Percentiles rank a stretch among this genome's conserved stretches.
Evolutionary conservation across 164 flowering plant species (phyloP).

Genomic region (Kingdonia uniflora): DNA sequence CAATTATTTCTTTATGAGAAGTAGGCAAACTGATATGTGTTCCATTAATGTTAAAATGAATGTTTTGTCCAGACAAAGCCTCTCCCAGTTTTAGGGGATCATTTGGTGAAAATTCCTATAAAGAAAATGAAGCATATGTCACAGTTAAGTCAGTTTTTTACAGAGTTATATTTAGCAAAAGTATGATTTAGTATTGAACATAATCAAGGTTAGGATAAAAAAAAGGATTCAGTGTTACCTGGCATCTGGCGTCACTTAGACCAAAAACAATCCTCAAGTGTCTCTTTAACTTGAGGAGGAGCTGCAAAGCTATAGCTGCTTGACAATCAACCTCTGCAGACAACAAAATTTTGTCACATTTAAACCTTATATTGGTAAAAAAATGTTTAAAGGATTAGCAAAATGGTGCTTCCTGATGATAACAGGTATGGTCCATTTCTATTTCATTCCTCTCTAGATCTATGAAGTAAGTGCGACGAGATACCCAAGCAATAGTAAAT

Average conservation of each 20-base stretch:
- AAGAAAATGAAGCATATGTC: not conserved
- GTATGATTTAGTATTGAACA: no score
- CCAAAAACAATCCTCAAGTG: conserved; percentile 70
- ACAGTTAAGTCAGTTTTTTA: no score
- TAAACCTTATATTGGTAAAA: no score
- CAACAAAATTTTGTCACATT: no score
- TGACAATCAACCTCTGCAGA: conserved; percentile 75
- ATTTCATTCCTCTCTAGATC: no score
- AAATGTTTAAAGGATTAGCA: no score
- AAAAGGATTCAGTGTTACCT: conserved; percentile 32
- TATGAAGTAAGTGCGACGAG: no score
- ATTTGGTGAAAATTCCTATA: conserved; percentile 72
- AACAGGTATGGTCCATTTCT: no score
- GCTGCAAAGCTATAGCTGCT: conserved; percentile 74
- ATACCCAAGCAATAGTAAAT: no score
- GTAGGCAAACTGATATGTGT: conserved; percentile 35
- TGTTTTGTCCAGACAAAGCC: conserved; percentile 56
- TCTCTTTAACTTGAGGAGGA: conserved; percentile 81
- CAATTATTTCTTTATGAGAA: conserved; percentile 41
- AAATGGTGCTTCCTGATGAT: no score
- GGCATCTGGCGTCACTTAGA: conserved; percentile 83
- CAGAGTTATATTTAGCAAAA: no score
- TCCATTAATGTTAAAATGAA: conserved; percentile 52
- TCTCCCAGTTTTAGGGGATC: conserved; percentile 78
- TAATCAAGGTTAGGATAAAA: no score